Percentiles rank a stretch among this genome's conserved stretches.
These are phyloP conservation scores for Fragilariopsis cylindrus DNA, from an alignment of 108 stramenopile species.

Conservation along the genomic window DNA sequence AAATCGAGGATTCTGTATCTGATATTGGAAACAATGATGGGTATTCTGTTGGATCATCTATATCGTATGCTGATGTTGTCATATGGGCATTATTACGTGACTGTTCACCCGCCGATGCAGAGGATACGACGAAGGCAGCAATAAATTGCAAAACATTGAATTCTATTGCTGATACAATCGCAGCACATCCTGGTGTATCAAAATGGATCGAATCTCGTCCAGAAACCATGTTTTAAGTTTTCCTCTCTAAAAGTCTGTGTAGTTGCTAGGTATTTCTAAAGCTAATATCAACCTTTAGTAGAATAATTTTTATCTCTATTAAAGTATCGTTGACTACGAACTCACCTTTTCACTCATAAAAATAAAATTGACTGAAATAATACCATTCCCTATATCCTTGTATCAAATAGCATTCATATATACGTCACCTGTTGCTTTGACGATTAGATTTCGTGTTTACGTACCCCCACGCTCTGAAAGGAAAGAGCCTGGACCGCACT, in stretches of 20 bases:
- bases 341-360: too few species aligned
- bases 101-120: conserved; percentile 39
- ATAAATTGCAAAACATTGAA: conserved; percentile 41
- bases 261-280: too few species aligned
- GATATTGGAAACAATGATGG: conserved; percentile 21
- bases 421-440: too few species aligned
- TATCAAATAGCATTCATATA: too few species aligned
- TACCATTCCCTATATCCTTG: neutral
- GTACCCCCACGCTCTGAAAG: too few species aligned
- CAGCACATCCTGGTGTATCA: conserved; percentile 35
- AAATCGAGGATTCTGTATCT: conserved; percentile 47
- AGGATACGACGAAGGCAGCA: conserved; percentile 54
- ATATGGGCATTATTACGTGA: conserved; percentile 55
- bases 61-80: conserved; percentile 51
- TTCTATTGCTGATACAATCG: conserved; percentile 44
- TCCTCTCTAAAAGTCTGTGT: neutral
- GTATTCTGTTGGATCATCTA: conserved; percentile 43
- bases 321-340: too few species aligned
- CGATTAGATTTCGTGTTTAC: too few species aligned
- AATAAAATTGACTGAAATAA: neutral
- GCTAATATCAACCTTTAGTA: too few species aligned
- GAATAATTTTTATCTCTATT: too few species aligned
- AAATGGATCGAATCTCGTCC: conserved; percentile 56
- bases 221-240: conserved; percentile 46
- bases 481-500: too few species aligned